Percentiles rank a stretch among this genome's conserved stretches.
Conservation (phyloP, 345 rosid genomes). For the Heritiera fomes region DNA sequence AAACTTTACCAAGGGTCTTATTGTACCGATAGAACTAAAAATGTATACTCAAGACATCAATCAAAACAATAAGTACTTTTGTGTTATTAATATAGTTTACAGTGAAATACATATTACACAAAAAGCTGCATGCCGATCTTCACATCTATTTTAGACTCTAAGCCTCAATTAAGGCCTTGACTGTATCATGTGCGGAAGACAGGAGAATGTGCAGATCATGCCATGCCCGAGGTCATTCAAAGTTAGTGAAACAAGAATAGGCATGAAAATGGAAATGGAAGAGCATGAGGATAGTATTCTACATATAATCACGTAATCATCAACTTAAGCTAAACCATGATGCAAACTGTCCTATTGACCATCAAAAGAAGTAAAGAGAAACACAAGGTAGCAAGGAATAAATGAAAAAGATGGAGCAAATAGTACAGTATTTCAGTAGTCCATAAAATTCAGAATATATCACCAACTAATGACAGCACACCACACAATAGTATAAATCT, state of each 20-base stretch:
- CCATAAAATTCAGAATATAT: neutral
- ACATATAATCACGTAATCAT: neutral
- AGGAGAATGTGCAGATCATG: neutral
- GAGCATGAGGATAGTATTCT: neutral
- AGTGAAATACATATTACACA: neutral
- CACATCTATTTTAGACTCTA: neutral
- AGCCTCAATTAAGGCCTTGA: neutral
- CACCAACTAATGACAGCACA: neutral
- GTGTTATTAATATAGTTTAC: neutral
- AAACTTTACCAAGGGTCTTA: neutral
- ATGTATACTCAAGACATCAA: neutral
- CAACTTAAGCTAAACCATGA: neutral
- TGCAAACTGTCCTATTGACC: neutral
- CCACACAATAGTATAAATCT: neutral
- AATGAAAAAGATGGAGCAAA: neutral
- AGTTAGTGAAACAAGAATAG: neutral
- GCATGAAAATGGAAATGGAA: neutral
- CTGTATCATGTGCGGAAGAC: neutral
- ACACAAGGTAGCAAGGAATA: neutral
- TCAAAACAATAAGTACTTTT: neutral
- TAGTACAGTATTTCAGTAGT: neutral
- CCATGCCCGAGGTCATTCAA: neutral
- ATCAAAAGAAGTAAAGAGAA: neutral
- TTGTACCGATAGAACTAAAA: neutral
- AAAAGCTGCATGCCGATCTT: neutral